Evolutionary conservation across 768 basidiomycete genomes (phyloP), one percentile per base, ranked within the genome.

Genomic region (Pisolithus albus): DNA sequence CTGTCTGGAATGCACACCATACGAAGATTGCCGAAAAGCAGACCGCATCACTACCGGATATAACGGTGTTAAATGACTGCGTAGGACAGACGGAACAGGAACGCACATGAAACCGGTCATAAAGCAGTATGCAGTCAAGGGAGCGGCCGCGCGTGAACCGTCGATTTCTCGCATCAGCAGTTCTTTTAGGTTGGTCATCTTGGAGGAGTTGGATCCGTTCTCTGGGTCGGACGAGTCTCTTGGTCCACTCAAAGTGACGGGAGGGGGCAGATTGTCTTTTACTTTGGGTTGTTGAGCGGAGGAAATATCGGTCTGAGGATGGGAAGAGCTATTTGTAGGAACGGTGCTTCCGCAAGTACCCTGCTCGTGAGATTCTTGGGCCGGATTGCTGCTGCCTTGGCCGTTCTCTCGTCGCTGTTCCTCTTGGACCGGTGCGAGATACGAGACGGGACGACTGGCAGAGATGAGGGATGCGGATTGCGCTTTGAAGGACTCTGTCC

Each of bases 1-100:
- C 85, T 1, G 86, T 87, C 65, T 88, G 86, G 69, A 87, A 88
- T 26, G 82, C 86, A 64, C 82, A 85, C 85, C 86, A 90, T 8
- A 88, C 80, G 66, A 83, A 88, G 52, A 86, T 74, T 7, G 87
- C 82, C 38, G 84, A 80, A 71, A 88, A 88, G 2, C 81, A 82
- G 39, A 88, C 71, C 2, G 77, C 75, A 59, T 84, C 81, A 28
- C 84, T 87, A 51, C 2, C 6, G 34, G 30, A 34, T 6, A 37
- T 13, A 6, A 13, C 36, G 23, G 23, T 15, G 3, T 37, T 16
- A 23, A 11, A 24, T 18, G 18, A 15, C 23, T 7, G 23, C 2
- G 5, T 36, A 8, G 8, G 8, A 26, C 16, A 28, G 16, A 15
- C 26, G 46, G 19, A 24, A 51, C 6, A 8, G 46, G 37, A 10